Evolutionary conservation across 2,329 filamentous ascomycete species (phyloP), one percentile per base, ranked within the genome.

Genomic region (Trichoderma guizhouense): DNA sequence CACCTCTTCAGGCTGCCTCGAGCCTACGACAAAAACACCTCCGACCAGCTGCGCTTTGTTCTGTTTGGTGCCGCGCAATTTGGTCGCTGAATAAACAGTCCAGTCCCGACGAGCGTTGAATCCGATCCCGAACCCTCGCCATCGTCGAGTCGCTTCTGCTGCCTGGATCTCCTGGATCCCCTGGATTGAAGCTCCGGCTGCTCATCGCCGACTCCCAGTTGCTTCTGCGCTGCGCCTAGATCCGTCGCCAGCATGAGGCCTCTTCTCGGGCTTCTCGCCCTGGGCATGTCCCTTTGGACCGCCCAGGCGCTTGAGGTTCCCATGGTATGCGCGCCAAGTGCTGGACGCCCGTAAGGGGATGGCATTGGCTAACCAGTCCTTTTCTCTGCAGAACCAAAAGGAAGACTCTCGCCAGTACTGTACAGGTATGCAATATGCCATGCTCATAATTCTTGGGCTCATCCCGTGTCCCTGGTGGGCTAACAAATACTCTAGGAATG

Each of bases 361-460:
- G 21, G 28, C 57, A 36, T 69, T 72, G 72, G 71, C 77, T 80
- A 75, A 80, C 70, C 43, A 28, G 14, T 43, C 26, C 15, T 71
- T 28, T 36, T 71, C 24, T 18, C 36, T 74, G 47, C 74, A 97
- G 93, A 91, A 93, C 81, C 87, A 96, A 79, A 89, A 90, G 70
- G 89, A 93, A 66, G 88, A 91, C 43, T 92, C 95, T 79, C 87
- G 90, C 78, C 93, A 97, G 84, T 89, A 92, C 88, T 98, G 95
- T 84, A 85, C 88, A 71, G 89, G 86, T 88, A 80, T 72, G 84
- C 76, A 36, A n/a, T 8, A 43, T 34, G n/a, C 12, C 30, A n/a
- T 21, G 5, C 4, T 4, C 15, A 15, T 18, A 9, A 1, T 28
- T 26, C 18, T 18, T 14, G 39, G 28, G 11, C 12, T 9, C 63